Base-by-base conservation (phyloP, 2,329 filamentous ascomycete species). In the Harringtonia lauricola region DNA sequence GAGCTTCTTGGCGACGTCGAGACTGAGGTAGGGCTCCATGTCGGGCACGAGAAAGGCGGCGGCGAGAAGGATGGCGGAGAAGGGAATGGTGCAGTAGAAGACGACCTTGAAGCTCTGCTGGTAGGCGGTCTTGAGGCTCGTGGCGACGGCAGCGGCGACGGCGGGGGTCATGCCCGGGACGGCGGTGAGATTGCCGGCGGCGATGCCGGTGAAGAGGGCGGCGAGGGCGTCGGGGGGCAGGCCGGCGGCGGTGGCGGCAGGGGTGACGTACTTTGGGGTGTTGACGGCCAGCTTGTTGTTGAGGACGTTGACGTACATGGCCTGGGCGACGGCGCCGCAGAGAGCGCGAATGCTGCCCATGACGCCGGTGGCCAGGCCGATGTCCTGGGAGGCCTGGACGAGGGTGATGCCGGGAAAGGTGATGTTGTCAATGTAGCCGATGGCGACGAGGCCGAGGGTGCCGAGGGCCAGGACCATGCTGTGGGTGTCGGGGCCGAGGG, bases 381-480 rank as follows among this genome's bases (percentile, higher is more conserved):
- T 68, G 47, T 70, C 67, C 48, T 67, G 62, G 6, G 67, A 57
- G 45, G 66, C 66, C 53, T 62, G 67, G 35, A 71, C 60, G 10
- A 68, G 59, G 2, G 65, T 64, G 22, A 70, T 64, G 8, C 63
- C 64, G 1, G 65, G 62, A 40, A 67, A 57, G n/a, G 58, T 54
- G 41, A 65, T 55, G 51, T 62, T 65, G 46, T 65, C 63, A 42
- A 65, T 57, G 48, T 58, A 63, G 2, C 64, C 63, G 21, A 62
- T 59, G 36, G 54, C 56, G 13, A 50, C 49, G 39, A 55, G 56
- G 9, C 54, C 59, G 8, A 65, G 38, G 8, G 57, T 46, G 17
- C 59, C 59, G 30, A 63, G 54, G n/a, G 57, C 55, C 18, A 65
- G 57, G 30, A 54, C 57, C 37, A 51, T 50, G 17, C 52, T 50